A percentile compares a stretch with the other conserved stretches of the same genome.
Conservation (phyloP, 768 basidiomycete species). For the Suillus placidus region DNA sequence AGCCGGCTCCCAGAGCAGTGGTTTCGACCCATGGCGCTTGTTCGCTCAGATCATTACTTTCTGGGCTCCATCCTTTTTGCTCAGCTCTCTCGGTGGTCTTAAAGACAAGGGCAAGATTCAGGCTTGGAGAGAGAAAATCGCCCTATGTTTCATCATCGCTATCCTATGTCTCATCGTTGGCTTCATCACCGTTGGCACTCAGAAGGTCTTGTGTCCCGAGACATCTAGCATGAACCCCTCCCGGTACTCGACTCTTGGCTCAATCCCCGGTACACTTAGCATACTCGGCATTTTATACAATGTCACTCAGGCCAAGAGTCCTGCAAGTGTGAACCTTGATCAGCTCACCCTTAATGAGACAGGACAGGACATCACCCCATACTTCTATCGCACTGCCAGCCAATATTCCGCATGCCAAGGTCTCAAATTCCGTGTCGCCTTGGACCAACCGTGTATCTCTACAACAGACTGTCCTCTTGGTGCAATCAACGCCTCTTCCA, state of each 20-base stretch:
- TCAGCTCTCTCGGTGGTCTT: slow-evolving; percentile 76
- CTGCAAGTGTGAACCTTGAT: slow-evolving; percentile 59
- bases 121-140: slow-evolving; percentile 98
- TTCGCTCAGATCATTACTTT: slow-evolving; percentile 82
- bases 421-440: slow-evolving; percentile 67
- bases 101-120: slow-evolving; percentile 77
- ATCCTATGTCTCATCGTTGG: slow-evolving; percentile 80
- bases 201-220: slow-evolving; percentile 87
- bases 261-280: slow-evolving; percentile 64
- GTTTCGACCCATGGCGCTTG: slow-evolving; percentile 73
- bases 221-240: slow-evolving; percentile 44
- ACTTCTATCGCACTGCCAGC: slow-evolving; percentile 73
- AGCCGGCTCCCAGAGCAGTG: slow-evolving; percentile 30
- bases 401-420: slow-evolving; percentile 67
- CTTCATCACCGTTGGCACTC: slow-evolving; percentile 93
- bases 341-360: slow-evolving; percentile 54
- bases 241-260: slow-evolving; percentile 57
- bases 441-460: slow-evolving; percentile 70
- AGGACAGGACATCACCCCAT: slow-evolving; percentile 89
- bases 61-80: slow-evolving; percentile 85
- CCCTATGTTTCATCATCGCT: slow-evolving; percentile 85
- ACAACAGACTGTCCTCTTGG: slow-evolving; percentile 68
- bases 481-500: slow-evolving; percentile 55
- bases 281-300: slow-evolving; percentile 81
- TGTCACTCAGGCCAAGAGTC: slow-evolving; percentile 51